Percentiles rank a stretch among this genome's conserved stretches.
Conservation (phyloP, 768 basidiomycete genomes). For the Cystobasidium tubakii region DNA sequence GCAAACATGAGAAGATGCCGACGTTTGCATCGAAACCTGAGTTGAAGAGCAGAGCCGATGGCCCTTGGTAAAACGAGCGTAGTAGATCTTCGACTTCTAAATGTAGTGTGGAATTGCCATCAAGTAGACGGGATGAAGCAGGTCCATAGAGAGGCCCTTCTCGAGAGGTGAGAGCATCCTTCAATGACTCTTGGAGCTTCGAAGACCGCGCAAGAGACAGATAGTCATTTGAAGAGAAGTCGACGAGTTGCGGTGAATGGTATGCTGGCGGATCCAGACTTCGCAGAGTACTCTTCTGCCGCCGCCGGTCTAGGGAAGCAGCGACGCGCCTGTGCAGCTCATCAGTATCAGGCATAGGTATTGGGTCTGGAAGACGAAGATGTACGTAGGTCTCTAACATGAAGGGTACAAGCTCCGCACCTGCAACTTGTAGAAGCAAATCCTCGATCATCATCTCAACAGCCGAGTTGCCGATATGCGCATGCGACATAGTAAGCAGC, state of each 20-base stretch:
- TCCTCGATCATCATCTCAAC: neutral
- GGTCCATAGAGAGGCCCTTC: conserved; percentile 62
- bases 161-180: conserved; percentile 54
- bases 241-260: conserved; percentile 37
- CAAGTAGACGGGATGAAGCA: conserved; percentile 77
- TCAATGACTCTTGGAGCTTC: conserved; percentile 48
- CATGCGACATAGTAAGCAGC: too few species aligned
- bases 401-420: neutral
- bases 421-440: neutral
- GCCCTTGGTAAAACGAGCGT: conserved; percentile 34
- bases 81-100: conserved; percentile 58
- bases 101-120: conserved; percentile 65
- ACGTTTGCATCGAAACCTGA: conserved; percentile 59
- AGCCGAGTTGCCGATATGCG: too few species aligned
- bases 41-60: conserved; percentile 63
- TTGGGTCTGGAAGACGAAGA: neutral
- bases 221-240: conserved; percentile 46
- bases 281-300: conserved; percentile 8
- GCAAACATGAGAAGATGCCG: conserved; percentile 73
- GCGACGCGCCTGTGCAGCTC: conserved; percentile 5
- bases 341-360: neutral
- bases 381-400: neutral
- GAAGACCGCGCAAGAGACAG: conserved; percentile 37
- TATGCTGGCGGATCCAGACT: conserved; percentile 15
- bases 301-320: neutral